These are phyloP conservation scores for Globisporangium cystogenes DNA, from an alignment of 352 stramenopile genomes.

Conservation along the genomic window DNA sequence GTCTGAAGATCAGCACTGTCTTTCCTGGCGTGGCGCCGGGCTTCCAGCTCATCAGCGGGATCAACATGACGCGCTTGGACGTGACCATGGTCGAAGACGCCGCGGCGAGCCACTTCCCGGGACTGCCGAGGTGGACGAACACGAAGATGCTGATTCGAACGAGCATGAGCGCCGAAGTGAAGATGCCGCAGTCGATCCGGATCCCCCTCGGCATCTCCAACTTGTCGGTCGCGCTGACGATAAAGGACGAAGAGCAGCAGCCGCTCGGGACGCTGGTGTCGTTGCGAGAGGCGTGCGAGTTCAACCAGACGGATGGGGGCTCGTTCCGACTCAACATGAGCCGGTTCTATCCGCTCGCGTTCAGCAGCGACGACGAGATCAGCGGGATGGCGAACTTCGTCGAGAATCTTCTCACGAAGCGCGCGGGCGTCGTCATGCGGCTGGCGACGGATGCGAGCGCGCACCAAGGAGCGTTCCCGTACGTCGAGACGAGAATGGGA, in stretches of 20 bases:
- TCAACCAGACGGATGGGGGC: slow-evolving; percentile 46
- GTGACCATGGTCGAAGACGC: slow-evolving; percentile 38
- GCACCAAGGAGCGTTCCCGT: slow-evolving; percentile 56
- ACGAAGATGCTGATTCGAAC: slow-evolving; percentile 68
- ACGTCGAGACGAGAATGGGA: slow-evolving; percentile 69
- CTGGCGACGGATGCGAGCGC: slow-evolving; percentile 25
- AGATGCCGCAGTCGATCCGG: slow-evolving; percentile 64
- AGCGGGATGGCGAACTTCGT: slow-evolving; percentile 54
- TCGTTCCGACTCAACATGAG: slow-evolving; percentile 74
- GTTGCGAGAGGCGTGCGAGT: slow-evolving; percentile 48
- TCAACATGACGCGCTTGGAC: slow-evolving; percentile 68
- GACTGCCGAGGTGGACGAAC: slow-evolving; percentile 32
- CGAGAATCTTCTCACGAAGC: slow-evolving; percentile 45
- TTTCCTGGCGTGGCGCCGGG: slow-evolving; percentile 52
- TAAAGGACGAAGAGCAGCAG: slow-evolving; percentile 31
- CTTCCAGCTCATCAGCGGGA: slow-evolving; percentile 60
- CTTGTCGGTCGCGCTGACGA: slow-evolving; percentile 46
- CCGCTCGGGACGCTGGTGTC: slow-evolving; percentile 50
- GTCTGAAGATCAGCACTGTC: slow-evolving; percentile 50
- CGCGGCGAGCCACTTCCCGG: not conserved
- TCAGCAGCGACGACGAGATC: slow-evolving; percentile 29
- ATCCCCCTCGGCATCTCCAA: slow-evolving; percentile 68
- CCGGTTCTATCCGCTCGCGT: slow-evolving; percentile 56
- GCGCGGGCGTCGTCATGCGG: slow-evolving; percentile 53
- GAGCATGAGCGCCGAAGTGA: slow-evolving; percentile 55